Evolutionary conservation across 306 rosid species (phyloP), one percentile per base, ranked within the genome.

Genomic region (Begonia masoniana): DNA sequence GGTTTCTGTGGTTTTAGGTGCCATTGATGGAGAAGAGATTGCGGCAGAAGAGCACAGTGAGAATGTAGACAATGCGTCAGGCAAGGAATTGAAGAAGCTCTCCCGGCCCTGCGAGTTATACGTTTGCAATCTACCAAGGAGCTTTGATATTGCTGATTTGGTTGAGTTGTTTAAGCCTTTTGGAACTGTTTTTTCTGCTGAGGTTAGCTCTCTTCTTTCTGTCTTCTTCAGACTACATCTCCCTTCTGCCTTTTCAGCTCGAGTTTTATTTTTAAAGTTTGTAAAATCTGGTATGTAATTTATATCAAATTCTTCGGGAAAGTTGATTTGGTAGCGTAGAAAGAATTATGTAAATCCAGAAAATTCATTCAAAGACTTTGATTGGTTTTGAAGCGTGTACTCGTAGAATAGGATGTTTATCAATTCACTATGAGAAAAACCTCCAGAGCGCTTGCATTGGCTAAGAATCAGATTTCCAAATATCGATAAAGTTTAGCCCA

Each of bases 121-220:
- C 50, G 82, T 75, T 0, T 82, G 85, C 61, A 82, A 82, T 68
- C 57, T 82, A n/a, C 89, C 85, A 0, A 62, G 76, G 55, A 82
- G 71, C 55, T 67, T 43, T 50, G 92, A 71, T 36, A 14, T 62
- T 11, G 59, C 68, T 2, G 75, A 78, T n/a, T 63, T 82, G 42
- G 66, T 59, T 43, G 54, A 62, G 5, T 53, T 82, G 63, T 68
- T 82, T 60, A 64, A 65, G 51, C 72, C 83, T 51, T 73, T 71
- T 46, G 86, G 86, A 43, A 59, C 63, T 36, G 57, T 82, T 51
- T 21, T 71, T 24, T 68, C 83, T 10, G 68, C 61, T 0, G 75
- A 79, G 82, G 86, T 79, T 0, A 14, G 5, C 19, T 31, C 52
- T 48, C 9, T 10, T 13, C 21, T 24, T 3, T 9, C 7, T 12